Conservation (phyloP, 768 basidiomycete genomes). For the Suillus placidus region DNA sequence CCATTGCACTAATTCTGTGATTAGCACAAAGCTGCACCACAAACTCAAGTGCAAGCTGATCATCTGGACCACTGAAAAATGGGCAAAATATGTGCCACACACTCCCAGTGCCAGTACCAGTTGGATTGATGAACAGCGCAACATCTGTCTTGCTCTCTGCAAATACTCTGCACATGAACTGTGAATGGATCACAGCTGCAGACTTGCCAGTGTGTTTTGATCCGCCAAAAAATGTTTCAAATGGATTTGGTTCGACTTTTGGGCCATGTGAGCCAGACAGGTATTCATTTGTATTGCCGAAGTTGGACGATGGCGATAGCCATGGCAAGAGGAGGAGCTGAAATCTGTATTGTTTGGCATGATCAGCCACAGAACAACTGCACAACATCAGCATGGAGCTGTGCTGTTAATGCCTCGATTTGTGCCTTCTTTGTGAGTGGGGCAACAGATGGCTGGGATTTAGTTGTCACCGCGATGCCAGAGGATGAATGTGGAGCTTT, state of each 20-base stretch:
- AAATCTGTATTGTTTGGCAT: constrained; percentile 56
- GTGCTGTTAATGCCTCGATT: too few species aligned
- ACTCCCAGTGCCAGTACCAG: constrained; percentile 31
- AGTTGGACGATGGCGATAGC: constrained; percentile 48
- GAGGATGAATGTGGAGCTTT: too few species aligned
- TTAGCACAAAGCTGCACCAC: constrained; percentile 78
- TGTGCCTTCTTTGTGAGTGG: too few species aligned
- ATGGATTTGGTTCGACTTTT: constrained; percentile 54
- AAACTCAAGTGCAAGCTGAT: constrained; percentile 80
- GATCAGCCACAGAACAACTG: constrained; percentile 65
- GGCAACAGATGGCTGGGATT: too few species aligned
- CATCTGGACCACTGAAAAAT: constrained; percentile 95
- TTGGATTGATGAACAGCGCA: constrained; percentile 84
- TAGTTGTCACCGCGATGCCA: too few species aligned
- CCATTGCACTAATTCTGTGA: constrained; percentile 65
- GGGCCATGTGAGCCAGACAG: constrained; percentile 17
- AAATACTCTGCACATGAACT: constrained; percentile 86
- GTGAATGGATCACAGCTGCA: constrained; percentile 65
- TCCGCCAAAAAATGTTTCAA: constrained; percentile 76
- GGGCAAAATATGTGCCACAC: constrained; percentile 76
- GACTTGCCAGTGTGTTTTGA: constrained; percentile 49
- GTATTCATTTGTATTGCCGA: constrained; percentile 33
- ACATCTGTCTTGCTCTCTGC: constrained; percentile 72
- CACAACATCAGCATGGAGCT: too few species aligned
- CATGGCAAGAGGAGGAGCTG: constrained; percentile 88